Base-by-base conservation (phyloP, 805 yeast genomes). In the Yamadazyma philogaea region DNA sequence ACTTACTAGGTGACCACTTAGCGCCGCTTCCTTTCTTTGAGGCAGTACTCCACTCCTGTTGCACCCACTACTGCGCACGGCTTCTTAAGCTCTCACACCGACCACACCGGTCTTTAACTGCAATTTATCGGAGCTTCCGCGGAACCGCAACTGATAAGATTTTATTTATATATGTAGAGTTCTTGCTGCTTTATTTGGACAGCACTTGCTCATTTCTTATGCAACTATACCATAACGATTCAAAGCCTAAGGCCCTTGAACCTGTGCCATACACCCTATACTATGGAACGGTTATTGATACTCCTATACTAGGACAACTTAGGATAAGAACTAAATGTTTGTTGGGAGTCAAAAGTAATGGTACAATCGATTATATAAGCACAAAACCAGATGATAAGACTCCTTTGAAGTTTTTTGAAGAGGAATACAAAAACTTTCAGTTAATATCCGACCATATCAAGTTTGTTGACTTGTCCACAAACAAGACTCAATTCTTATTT, bases 271-370 rank as follows among this genome's bases (percentile, higher is more conserved):
- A 67, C 52, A 72, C 77, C 0, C 66, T 82, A 3, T 83, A 76
- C 60, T 72, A 71, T 49, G 96, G 95, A 4, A 81, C 89, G 1
- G 72, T 86, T 45, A 75, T 83, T 8, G 93, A 87, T 58, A 81
- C 91, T 0, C 89, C 93, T 1, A 47, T 39, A 1, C 57, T 85
- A 14, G 82, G 80, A 1, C 56, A 64, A 16, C 54, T 89, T 2
- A 79, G 87, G 49, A 70, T 84, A 28, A 57, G 79, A 16, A 65
- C 73, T 15, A 59, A 72, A 39, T 77, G 84, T 16, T 73, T 81
- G 1, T 60, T 86, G 19, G 91, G 88, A 4, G 93, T 87, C 7
- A 75, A 77, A 39, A 37, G 43, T 1, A 51, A 57, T 1, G 96
- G 95, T 1, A 61, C 57, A 12, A 85, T 82, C 42, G 72, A 60